These are phyloP conservation scores for Arthrocladium fulminans DNA, from an alignment of 2,329 filamentous ascomycete species.

Conservation along the genomic window DNA sequence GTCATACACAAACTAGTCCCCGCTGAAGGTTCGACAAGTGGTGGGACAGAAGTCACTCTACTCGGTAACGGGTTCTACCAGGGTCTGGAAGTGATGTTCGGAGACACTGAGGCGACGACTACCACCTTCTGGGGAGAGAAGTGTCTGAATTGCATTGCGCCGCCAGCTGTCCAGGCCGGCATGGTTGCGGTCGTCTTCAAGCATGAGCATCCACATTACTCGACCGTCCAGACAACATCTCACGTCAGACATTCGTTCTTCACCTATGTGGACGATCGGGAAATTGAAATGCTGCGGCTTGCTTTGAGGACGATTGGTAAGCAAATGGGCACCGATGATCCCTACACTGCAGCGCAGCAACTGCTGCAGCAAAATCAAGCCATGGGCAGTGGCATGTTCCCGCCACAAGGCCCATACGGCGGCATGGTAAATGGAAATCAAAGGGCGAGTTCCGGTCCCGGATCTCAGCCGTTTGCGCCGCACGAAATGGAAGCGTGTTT, in stretches of 20 bases:
- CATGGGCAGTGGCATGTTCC: conserved; percentile 18
- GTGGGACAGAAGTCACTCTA: conserved; percentile 79
- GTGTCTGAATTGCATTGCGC: conserved; percentile 69
- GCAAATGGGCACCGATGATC: conserved; percentile 41
- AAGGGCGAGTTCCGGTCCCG: conserved; percentile 37
- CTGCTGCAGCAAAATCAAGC: conserved; percentile 28
- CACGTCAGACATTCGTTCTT: conserved; percentile 48
- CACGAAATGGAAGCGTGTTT: conserved; percentile 58
- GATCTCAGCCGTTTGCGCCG: conserved; percentile 32
- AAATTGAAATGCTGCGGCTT: conserved; percentile 39
- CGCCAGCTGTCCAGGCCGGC: conserved; percentile 59
- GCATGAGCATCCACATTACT: conserved; percentile 43
- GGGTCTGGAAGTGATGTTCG: conserved; percentile 77
- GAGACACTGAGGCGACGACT: conserved; percentile 57
- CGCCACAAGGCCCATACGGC: conserved; percentile 27
- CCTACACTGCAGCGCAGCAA: conserved; percentile 40
- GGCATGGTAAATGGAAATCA: conserved; percentile 38
- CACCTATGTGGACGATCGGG: conserved; percentile 54
- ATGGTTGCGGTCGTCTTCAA: conserved; percentile 63
- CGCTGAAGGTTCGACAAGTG: conserved; percentile 67
- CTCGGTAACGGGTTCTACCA: conserved; percentile 73
- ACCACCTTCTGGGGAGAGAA: conserved; percentile 74
- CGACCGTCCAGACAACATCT: conserved; percentile 34
- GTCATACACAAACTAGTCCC: conserved; percentile 78
- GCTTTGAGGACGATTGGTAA: conserved; percentile 39